Percentiles rank a stretch among this genome's conserved stretches.
phyloP scores from a whole-genome alignment of 2,329 filamentous ascomycete species.

The Fusarium subglutinans region DNA sequence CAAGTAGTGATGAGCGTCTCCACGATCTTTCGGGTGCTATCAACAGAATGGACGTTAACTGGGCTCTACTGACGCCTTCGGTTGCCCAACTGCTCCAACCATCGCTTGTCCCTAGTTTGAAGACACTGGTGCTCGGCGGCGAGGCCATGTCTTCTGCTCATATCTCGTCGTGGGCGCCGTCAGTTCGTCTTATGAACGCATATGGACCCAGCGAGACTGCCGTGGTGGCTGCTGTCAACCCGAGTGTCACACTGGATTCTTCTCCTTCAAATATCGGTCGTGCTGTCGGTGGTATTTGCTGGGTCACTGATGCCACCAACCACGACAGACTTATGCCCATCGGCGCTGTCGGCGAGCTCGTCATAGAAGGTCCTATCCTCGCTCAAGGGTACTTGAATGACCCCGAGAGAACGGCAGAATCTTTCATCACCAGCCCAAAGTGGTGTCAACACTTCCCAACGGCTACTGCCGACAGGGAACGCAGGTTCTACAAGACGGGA shows the following conservation, averaged over 20 bases:
- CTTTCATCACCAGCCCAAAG: constrained; percentile 38
- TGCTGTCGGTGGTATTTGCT: constrained; percentile 29
- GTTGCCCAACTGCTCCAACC: constrained; percentile 28
- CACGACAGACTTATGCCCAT: constrained; percentile 41
- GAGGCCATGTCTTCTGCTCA: constrained; percentile 37
- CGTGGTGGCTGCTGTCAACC: constrained; percentile 27
- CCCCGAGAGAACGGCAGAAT: constrained; percentile 41
- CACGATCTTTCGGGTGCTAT: constrained; percentile 43
- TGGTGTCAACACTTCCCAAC: constrained; percentile 5
- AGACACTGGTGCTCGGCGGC: constrained; percentile 31
- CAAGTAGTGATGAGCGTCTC: constrained; percentile 50
- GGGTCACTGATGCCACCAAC: constrained; percentile 42
- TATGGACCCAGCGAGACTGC: constrained; percentile 37
- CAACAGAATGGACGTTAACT: constrained; percentile 23
- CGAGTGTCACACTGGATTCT: neutral
- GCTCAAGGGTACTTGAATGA: constrained; percentile 60
- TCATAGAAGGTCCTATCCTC: constrained; percentile 52
- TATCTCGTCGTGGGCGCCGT: constrained; percentile 22
- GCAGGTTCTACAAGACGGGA: constrained; percentile 36
- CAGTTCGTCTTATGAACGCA: constrained; percentile 30
- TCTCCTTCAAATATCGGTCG: constrained; percentile 30
- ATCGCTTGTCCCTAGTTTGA: constrained; percentile 8
- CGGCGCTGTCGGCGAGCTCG: constrained; percentile 46
- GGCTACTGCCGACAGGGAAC: neutral
- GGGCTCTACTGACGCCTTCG: constrained; percentile 35